Evolutionary conservation across 805 yeast genomes (phyloP).

Genomic region (Metschnikowia sp.): DNA sequence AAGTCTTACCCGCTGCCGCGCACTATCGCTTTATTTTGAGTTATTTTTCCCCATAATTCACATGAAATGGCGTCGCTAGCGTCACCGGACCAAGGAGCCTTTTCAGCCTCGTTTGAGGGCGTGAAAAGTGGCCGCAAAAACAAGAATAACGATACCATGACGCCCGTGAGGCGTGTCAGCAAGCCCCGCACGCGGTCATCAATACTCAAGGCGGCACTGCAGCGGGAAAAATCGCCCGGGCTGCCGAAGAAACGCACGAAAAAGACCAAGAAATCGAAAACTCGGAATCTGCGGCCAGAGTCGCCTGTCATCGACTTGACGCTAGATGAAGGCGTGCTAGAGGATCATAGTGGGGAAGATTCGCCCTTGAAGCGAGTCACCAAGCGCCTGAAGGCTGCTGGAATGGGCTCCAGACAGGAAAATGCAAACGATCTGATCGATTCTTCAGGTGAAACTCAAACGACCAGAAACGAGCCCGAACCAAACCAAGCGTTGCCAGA

Average conservation of each 20-base stretch:
- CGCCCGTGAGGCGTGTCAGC: not conserved
- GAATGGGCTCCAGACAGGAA: too few relatives aligned
- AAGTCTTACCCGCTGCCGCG: too few relatives aligned
- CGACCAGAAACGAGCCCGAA: too few relatives aligned
- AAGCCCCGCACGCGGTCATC: slow-evolving; percentile 16
- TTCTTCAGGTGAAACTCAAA: too few relatives aligned
- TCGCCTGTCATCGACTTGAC: slow-evolving; percentile 19
- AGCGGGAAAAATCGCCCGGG: not conserved
- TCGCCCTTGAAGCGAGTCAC: slow-evolving; percentile 8
- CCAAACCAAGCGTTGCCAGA: too few relatives aligned
- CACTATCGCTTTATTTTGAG: too few relatives aligned
- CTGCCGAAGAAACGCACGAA: slow-evolving; percentile 5
- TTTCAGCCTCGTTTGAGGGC: slow-evolving; percentile 1
- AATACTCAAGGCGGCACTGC: slow-evolving; percentile 3
- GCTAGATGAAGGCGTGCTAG: slow-evolving; percentile 2
- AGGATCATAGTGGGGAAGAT: slow-evolving; percentile 1
- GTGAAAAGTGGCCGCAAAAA: not conserved
- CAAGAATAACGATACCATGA: not conserved
- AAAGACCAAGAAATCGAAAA: not conserved
- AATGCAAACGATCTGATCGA: too few relatives aligned
- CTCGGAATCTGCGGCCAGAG: not conserved
- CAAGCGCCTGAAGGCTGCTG: not conserved
- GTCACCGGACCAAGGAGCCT: slow-evolving; percentile 1
- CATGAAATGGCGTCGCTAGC: slow-evolving; percentile 6
- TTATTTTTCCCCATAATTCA: not conserved